phyloP scores from a whole-genome alignment of 306 rosid species.

The Cucurbita argyrosperma region DNA sequence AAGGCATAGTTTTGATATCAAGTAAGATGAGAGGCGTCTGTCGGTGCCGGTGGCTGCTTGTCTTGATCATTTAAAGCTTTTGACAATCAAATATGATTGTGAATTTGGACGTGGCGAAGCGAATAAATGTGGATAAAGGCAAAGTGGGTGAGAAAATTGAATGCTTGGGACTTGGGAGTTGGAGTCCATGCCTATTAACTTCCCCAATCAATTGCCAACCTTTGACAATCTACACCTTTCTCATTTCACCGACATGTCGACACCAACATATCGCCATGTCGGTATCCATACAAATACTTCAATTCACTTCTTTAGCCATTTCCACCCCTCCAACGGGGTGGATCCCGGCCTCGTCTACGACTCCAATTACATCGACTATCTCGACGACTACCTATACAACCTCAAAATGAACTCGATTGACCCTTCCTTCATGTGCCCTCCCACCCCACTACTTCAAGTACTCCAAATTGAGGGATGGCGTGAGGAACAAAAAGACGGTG shows the following conservation, averaged over 20 bases:
- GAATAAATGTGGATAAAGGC: not conserved
- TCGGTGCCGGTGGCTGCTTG: not conserved
- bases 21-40: not conserved
- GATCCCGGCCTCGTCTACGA: constrained; percentile 84
- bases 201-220: not conserved
- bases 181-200: not conserved
- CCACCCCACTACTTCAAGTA: no score
- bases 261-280: not conserved
- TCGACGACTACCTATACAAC: constrained; percentile 36
- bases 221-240: not conserved
- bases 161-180: not conserved
- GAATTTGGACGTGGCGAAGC: no score
- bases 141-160: not conserved
- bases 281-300: no score
- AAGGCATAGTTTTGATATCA: no score
- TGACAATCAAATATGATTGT: no score
- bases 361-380: constrained; percentile 58
- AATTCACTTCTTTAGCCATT: constrained; percentile 21
- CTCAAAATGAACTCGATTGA: constrained; percentile 19
- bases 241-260: not conserved
- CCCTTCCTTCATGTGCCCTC: constrained; percentile 23
- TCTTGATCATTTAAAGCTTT: not conserved
- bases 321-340: constrained; percentile 48
- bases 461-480: no score
- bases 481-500: no score